Evolutionary conservation across 2,329 filamentous ascomycete species (phyloP).

Genomic region (Plenodomus lindquistii): DNA sequence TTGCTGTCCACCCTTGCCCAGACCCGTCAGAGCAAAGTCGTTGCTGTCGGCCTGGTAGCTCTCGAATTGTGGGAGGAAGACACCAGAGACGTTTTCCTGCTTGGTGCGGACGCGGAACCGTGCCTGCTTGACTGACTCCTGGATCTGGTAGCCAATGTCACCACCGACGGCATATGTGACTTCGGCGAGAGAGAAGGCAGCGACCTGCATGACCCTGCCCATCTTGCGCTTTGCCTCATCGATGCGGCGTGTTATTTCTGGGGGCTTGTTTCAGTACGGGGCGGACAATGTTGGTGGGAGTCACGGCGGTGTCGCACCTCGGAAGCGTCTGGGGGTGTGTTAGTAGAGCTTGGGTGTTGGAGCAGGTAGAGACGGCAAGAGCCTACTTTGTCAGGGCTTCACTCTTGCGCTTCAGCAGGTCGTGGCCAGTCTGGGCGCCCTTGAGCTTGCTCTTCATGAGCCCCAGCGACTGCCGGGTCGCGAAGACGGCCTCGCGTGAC

Average conservation of each 20-base stretch:
- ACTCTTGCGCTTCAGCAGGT: slow-evolving; percentile 94
- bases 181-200: slow-evolving; percentile 94
- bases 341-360: slow-evolving; percentile 12
- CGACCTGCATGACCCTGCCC: slow-evolving; percentile 98
- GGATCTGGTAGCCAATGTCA: slow-evolving; percentile 92
- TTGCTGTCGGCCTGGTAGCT: slow-evolving; percentile 88
- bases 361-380: slow-evolving; percentile 1
- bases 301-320: slow-evolving; percentile 62
- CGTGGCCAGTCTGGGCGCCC: slow-evolving; percentile 77
- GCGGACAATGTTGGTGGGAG: slow-evolving; percentile 3
- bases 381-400: slow-evolving; percentile 94
- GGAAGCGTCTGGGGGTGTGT: slow-evolving; percentile 69
- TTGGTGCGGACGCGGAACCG: slow-evolving; percentile 92
- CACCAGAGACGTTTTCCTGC: slow-evolving; percentile 98
- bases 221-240: slow-evolving; percentile 99
- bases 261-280: slow-evolving; percentile 28
- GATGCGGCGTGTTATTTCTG: slow-evolving; percentile 91
- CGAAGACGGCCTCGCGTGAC: slow-evolving; percentile 96
- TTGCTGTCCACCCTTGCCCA: slow-evolving; percentile 97
- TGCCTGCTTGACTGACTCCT: slow-evolving; percentile 91
- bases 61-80: slow-evolving; percentile 91
- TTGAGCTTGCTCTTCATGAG: slow-evolving; percentile 99
- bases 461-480: slow-evolving; percentile 93
- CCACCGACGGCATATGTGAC: slow-evolving; percentile 96
- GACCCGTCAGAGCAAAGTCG: slow-evolving; percentile 92